Percentiles rank a stretch among this genome's conserved stretches.
These are phyloP conservation scores for Magnaporthiopsis rhizophila DNA, from an alignment of 2,329 filamentous ascomycete species.

Conservation along the genomic window DNA sequence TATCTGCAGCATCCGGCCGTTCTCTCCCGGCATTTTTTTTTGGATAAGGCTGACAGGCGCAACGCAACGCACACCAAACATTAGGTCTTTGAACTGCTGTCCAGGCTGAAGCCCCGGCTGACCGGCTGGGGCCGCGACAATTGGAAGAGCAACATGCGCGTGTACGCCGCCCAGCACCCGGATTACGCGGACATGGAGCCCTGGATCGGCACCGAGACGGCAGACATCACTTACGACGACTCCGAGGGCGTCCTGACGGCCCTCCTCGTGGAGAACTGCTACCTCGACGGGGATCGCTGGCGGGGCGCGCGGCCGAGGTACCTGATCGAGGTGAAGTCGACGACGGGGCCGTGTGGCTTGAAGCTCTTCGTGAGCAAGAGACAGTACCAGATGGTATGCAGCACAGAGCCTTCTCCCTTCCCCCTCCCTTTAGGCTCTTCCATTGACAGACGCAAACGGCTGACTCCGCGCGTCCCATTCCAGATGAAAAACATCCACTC, in stretches of 20 bases:
- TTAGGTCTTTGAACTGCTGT: conserved; percentile 35
- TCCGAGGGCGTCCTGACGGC: conserved; percentile 22
- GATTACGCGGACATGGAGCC: conserved; percentile 29
- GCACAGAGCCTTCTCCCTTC: too few species aligned
- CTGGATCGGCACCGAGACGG: conserved; percentile 34
- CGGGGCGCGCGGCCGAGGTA: conserved; percentile 25
- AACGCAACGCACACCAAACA: neutral
- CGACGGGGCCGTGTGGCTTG: conserved; percentile 25
- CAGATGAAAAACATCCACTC: conserved; percentile 3
- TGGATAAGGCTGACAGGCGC: too few species aligned
- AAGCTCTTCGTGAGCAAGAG: conserved; percentile 38
- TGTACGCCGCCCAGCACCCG: conserved; percentile 27
- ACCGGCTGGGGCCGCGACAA: conserved; percentile 29
- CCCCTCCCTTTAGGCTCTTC: neutral
- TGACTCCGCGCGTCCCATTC: neutral
- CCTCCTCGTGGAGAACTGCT: conserved; percentile 25
- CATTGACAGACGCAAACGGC: conserved; percentile 7
- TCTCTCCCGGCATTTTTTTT: too few species aligned
- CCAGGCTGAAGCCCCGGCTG: conserved; percentile 17
- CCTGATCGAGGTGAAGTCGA: conserved; percentile 45
- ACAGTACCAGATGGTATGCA: conserved; percentile 34
- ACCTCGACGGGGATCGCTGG: conserved; percentile 23
- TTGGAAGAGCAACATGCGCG: conserved; percentile 41
- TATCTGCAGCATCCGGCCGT: too few species aligned
- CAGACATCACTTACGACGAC: conserved; percentile 40